These are phyloP conservation scores for Talaromyces trachyspermus DNA, from an alignment of 495 filamentous ascomycete species.

Conservation along the genomic window DNA sequence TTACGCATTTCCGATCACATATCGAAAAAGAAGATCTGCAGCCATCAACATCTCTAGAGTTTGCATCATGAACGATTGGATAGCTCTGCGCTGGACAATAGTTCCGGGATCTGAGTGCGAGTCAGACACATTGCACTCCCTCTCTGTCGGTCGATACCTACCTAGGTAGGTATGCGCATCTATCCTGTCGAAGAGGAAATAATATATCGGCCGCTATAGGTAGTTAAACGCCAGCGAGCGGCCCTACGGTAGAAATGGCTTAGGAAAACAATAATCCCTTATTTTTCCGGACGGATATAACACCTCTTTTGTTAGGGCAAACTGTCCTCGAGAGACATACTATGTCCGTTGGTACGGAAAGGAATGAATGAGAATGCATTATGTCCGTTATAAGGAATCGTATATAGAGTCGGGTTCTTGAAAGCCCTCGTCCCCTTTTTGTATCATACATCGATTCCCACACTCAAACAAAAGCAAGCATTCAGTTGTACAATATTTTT, in stretches of 20 bases:
- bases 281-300: not conserved
- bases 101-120: too few species aligned
- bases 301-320: not conserved
- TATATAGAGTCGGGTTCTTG: not conserved
- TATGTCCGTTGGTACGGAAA: not conserved
- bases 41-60: too few species aligned
- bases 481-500: not conserved
- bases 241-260: not conserved
- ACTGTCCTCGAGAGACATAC: not conserved
- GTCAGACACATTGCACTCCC: too few species aligned
- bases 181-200: too few species aligned
- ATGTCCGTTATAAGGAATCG: not conserved
- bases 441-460: not conserved
- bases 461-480: not conserved
- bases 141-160: too few species aligned
- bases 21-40: too few species aligned
- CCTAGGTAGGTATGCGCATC: too few species aligned
- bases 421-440: not conserved
- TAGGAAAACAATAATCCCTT: not conserved
- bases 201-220: too few species aligned
- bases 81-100: too few species aligned
- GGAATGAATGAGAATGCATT: not conserved
- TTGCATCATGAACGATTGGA: too few species aligned
- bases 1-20: too few species aligned
- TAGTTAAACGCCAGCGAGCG: too few species aligned